Conservation (phyloP, 129 eudicot genomes). For the Saposhnikovia divaricata region DNA sequence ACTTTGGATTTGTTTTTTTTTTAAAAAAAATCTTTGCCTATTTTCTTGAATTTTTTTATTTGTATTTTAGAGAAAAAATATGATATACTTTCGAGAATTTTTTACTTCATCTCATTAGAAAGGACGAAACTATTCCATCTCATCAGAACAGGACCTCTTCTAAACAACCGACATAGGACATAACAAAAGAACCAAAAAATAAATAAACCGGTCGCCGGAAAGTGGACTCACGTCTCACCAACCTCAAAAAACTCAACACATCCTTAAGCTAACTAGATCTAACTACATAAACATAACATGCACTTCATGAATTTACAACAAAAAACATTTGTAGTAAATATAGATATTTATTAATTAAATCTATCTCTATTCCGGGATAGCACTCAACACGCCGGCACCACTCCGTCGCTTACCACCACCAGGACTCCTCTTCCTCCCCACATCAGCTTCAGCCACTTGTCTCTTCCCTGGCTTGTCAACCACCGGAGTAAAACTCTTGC, state of each 20-base stretch:
- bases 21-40: no score
- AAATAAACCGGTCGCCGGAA: constrained; percentile 24
- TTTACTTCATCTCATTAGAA: background rate
- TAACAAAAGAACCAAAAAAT: background rate
- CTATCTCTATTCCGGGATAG: constrained; percentile 52
- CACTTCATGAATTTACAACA: background rate
- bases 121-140: background rate
- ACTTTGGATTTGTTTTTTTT: no score
- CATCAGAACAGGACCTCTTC: background rate
- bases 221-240: background rate
- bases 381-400: constrained; percentile 44
- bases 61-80: no score
- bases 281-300: constrained; percentile 20
- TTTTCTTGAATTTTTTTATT: no score
- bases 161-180: background rate
- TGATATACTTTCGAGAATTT: no score
- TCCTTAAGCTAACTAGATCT: constrained; percentile 30
- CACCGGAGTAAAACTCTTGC: constrained; percentile 28
- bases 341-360: constrained; percentile 7
- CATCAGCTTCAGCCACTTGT: constrained; percentile 40
- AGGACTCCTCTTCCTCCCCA: constrained; percentile 14
- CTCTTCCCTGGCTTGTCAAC: constrained; percentile 18
- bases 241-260: constrained; percentile 12
- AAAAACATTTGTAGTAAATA: background rate
- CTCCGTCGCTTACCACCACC: constrained; percentile 37